Evolutionary conservation across 148 eudicot species (phyloP).

Genomic region (Polygonum aviculare): DNA sequence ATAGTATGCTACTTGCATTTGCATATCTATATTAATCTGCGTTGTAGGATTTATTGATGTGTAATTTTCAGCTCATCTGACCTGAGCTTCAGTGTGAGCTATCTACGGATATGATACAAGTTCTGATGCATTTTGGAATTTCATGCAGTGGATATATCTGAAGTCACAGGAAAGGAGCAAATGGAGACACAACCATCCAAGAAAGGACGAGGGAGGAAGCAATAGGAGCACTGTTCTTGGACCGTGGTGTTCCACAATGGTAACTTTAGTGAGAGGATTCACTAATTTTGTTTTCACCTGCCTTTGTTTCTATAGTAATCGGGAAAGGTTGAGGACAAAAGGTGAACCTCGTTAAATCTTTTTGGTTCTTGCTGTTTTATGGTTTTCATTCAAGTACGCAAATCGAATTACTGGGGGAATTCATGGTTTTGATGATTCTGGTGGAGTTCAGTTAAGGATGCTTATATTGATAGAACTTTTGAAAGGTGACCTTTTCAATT

Average conservation of each 20-base stretch:
- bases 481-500: not conserved
- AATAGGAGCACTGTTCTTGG: slow-evolving; percentile 19
- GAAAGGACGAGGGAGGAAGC: slow-evolving; percentile 96
- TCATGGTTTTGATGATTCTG: not conserved
- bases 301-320: not conserved
- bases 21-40: not conserved
- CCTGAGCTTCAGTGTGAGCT: not conserved
- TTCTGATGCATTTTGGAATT: not conserved
- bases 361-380: not conserved
- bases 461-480: not conserved
- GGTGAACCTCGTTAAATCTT: not conserved
- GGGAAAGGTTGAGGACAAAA: not conserved
- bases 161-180: slow-evolving; percentile 81
- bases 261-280: not conserved
- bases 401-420: not conserved
- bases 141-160: slow-evolving; percentile 67
- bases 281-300: not conserved
- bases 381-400: not conserved
- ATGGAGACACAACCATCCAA: slow-evolving; percentile 65
- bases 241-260: not conserved
- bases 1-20: not conserved
- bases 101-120: not conserved
- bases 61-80: not conserved
- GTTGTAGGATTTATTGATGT: not conserved
- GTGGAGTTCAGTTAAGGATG: not conserved